Evolutionary conservation across 768 basidiomycete species (phyloP), one percentile per base, ranked within the genome.

Genomic region (Russula lepida): DNA sequence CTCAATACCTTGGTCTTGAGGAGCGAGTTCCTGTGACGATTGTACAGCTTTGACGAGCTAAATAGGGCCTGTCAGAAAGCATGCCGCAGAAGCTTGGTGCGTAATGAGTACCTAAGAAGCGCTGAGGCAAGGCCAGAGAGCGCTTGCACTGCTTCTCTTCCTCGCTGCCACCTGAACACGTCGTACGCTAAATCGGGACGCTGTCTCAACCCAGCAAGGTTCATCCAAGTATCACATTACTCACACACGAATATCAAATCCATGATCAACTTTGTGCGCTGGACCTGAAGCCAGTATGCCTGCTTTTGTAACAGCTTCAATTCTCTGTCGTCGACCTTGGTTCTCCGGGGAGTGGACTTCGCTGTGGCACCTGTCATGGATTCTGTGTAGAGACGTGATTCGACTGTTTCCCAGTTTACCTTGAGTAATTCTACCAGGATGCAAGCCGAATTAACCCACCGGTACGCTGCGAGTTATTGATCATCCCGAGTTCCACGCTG

Each of bases 231-330:
- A 52, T 59, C 49, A 35, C 41, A 32, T 50, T 25, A 71, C 82
- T 73, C 70, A 93, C 90, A 91, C 69, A 92, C 91, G 73, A 92
- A 93, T 68, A 91, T 82, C 63, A 93, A 74, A 71, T 93, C 91
- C 89, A 92, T 89, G 46, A 80, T 68, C 61, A 93, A 75, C 75
- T 93, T 93, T 58, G 78, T 75, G 60, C 86, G 75, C 27, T 85
- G 79, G 53, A 88, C 71, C 66, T 82, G 82, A 50, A 92, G 74
- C 90, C 90, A 92, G 68, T 86, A 84, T 66, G 82, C 83, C 72
- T 90, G 85, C 65, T 80, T 78, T 70, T 81, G 80, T 37, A 94
- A 79, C 46, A 86, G 75, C 53, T 74, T 70, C 49, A 91, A 76
- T 71, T 92, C 89, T 71, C 79, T 84, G 66, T 86, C 83, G 69